Percentiles rank a stretch among this genome's conserved stretches.
These are phyloP conservation scores for Oropetium thomaeum DNA, from an alignment of 176 grass and related monocot species.

Conservation along the genomic window DNA sequence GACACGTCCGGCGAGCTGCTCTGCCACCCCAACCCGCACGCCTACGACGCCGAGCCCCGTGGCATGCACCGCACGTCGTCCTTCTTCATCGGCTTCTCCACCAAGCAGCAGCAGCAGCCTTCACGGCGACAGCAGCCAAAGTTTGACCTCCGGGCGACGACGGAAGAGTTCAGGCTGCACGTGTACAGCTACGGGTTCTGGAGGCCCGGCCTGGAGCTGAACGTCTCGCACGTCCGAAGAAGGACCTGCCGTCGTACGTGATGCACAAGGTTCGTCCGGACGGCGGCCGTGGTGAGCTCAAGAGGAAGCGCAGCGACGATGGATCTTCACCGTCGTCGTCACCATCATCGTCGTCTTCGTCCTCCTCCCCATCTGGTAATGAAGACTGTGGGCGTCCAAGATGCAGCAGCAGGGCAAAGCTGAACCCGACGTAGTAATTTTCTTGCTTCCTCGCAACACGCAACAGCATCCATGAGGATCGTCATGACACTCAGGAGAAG, in stretches of 20 bases:
- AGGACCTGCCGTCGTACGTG: conserved; percentile 63
- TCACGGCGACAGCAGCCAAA: conserved; percentile 18
- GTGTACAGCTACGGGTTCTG: conserved; percentile 68
- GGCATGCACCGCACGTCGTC: conserved; percentile 39
- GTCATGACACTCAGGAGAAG: not conserved
- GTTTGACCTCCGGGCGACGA: conserved; percentile 76
- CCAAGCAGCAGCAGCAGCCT: not conserved
- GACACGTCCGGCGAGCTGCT: conserved; percentile 60
- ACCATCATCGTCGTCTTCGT: not conserved
- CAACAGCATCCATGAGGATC: not conserved
- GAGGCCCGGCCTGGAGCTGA: conserved; percentile 66
- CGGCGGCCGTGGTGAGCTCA: not conserved
- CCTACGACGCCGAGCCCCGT: conserved; percentile 45
- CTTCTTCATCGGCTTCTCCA: conserved; percentile 77
- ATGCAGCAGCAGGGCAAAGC: not conserved
- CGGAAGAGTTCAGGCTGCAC: conserved; percentile 56
- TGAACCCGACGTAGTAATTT: not conserved
- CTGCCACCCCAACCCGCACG: conserved; percentile 64
- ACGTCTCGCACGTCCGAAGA: conserved; percentile 60
- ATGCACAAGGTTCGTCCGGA: conserved; percentile 10
- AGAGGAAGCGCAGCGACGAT: conserved; percentile 28
- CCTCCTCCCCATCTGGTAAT: not conserved
- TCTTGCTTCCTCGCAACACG: not conserved
- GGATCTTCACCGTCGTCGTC: not conserved
- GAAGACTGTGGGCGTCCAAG: not conserved